A percentile compares a stretch with the other conserved stretches of the same genome.
Conservation (phyloP, 78 protist genomes). For the Polysphondylium violaceum region DNA sequence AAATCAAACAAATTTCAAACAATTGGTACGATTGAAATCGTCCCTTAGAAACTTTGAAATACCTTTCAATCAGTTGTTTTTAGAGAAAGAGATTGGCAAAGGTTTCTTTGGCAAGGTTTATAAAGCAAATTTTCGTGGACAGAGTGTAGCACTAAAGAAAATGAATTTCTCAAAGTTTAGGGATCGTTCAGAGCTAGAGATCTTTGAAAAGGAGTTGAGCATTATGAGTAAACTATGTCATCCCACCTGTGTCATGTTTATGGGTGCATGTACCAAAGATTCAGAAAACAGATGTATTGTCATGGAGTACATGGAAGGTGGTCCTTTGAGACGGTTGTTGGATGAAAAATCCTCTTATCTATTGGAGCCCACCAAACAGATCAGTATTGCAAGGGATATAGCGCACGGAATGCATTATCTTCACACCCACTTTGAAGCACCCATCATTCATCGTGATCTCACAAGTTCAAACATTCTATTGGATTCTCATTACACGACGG, state of each 20-base stretch:
- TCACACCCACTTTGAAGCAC: constrained; percentile 58
- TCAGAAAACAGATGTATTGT: constrained; percentile 19
- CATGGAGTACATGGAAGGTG: constrained; percentile 79
- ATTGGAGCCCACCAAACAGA: not conserved
- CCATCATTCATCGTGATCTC: constrained; percentile 67
- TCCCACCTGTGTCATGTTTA: constrained; percentile 73
- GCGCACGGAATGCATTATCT: constrained; percentile 67
- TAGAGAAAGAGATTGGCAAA: constrained; percentile 63
- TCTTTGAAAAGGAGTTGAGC: constrained; percentile 38
- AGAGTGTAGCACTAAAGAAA: constrained; percentile 68
- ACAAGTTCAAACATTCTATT: constrained; percentile 37
- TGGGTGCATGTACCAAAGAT: constrained; percentile 54
- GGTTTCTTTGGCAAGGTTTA: constrained; percentile 78
- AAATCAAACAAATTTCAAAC: constrained; percentile 23
- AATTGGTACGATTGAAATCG: constrained; percentile 45
- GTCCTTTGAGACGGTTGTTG: constrained; percentile 6
- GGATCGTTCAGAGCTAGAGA: constrained; percentile 51
- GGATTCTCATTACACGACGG: constrained; percentile 18
- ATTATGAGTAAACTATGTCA: constrained; percentile 67
- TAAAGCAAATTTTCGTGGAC: constrained; percentile 58
- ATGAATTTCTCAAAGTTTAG: constrained; percentile 38
- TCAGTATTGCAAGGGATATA: constrained; percentile 54
- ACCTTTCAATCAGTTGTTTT: constrained; percentile 15
- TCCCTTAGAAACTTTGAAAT: constrained; percentile 46
- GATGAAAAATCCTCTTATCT: constrained; percentile 13